Conservation (phyloP, 805 yeast species). For the Wickerhamiella cacticola region DNA sequence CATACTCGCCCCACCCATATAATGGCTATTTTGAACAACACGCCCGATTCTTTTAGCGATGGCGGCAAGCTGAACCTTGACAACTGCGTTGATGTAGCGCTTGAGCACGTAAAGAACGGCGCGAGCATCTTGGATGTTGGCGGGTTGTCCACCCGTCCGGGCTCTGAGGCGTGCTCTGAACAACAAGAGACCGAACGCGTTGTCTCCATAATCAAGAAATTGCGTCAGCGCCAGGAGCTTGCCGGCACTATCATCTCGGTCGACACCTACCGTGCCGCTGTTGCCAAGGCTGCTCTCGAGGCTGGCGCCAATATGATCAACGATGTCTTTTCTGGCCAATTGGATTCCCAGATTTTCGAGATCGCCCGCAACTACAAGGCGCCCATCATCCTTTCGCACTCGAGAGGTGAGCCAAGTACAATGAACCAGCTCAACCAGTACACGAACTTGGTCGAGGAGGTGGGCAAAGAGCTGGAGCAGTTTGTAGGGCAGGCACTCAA, state of each 20-base stretch:
- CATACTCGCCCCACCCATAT: slow-evolving; percentile 44
- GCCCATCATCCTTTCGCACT: slow-evolving; percentile 73
- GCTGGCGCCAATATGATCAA: slow-evolving; percentile 88
- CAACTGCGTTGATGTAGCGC: slow-evolving; percentile 37
- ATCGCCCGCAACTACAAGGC: slow-evolving; percentile 55
- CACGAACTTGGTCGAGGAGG: slow-evolving; percentile 35
- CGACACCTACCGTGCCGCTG: slow-evolving; percentile 74
- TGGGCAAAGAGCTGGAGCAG: slow-evolving; percentile 51
- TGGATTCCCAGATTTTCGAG: slow-evolving; percentile 53
- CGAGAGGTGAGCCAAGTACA: slow-evolving; percentile 66
- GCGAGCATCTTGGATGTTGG: slow-evolving; percentile 84
- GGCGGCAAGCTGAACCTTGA: slow-evolving; percentile 46
- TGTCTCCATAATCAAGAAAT: slow-evolving; percentile 51
- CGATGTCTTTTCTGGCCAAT: slow-evolving; percentile 73
- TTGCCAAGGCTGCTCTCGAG: slow-evolving; percentile 54
- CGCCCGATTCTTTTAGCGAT: slow-evolving; percentile 94
- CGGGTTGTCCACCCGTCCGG: slow-evolving; percentile 90
- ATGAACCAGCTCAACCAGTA: slow-evolving; percentile 57
- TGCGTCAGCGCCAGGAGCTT: slow-evolving; percentile 35
- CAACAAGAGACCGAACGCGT: slow-evolving; percentile 64
- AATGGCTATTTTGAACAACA: slow-evolving; percentile 82
- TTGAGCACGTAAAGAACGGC: slow-evolving; percentile 42
- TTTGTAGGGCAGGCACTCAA: slow-evolving; percentile 45
- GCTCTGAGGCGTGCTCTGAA: slow-evolving; percentile 46
- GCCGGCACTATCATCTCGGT: slow-evolving; percentile 50